A percentile compares a stretch with the other conserved stretches of the same genome.
These are phyloP conservation scores for Neurospora sp. DNA, from an alignment of 495 filamentous ascomycete genomes.

Conservation along the genomic window DNA sequence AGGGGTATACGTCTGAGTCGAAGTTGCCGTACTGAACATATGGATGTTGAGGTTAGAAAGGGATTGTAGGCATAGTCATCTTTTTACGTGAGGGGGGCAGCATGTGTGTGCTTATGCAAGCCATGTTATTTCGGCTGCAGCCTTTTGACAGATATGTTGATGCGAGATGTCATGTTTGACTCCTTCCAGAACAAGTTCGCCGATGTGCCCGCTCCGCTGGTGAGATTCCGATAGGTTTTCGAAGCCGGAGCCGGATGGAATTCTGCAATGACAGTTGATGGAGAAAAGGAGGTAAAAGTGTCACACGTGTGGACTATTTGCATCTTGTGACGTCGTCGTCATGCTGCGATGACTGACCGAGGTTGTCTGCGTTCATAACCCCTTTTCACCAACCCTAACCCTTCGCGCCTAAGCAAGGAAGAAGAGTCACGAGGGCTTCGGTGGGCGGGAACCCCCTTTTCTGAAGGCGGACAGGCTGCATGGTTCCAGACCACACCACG, in stretches of 20 bases:
- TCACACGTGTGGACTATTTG: not conserved
- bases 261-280: not conserved
- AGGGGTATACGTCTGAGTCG: conserved; percentile 25
- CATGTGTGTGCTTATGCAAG: not conserved
- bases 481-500: not conserved
- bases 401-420: not conserved
- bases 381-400: not conserved
- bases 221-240: not conserved
- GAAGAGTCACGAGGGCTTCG: not conserved
- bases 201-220: not conserved
- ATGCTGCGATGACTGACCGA: not conserved
- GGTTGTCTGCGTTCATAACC: not conserved
- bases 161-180: not conserved
- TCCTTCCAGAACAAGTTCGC: not conserved
- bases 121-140: not conserved
- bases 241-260: not conserved
- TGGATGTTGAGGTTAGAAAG: not conserved
- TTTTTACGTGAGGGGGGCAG: not conserved
- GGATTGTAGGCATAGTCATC: not conserved
- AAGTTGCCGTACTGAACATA: conserved; percentile 13
- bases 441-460: not conserved
- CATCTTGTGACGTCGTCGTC: not conserved
- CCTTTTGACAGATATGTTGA: not conserved
- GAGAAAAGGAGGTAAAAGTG: not conserved
- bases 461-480: not conserved